phyloP scores from a whole-genome alignment of 225 moss, liverwort and hornwort species.

The Lunularia cruciata region DNA sequence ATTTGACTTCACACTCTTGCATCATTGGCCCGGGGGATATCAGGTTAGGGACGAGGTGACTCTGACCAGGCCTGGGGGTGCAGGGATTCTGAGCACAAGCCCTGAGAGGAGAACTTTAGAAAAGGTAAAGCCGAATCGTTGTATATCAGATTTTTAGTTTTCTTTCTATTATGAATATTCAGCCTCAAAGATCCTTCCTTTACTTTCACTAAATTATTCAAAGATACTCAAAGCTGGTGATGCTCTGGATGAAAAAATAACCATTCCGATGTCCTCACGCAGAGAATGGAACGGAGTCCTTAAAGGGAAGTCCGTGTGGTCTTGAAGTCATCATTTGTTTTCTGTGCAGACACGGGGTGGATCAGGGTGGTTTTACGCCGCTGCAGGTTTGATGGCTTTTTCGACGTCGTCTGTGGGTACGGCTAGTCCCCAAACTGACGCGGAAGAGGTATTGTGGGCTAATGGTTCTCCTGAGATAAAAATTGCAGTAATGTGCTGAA shows the following conservation, averaged over 20 bases:
- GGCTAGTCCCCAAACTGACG: slow-evolving; percentile 23
- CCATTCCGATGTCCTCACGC: too few relatives aligned
- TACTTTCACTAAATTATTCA: not conserved
- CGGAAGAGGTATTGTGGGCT: slow-evolving; percentile 32
- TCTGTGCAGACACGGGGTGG: slow-evolving; percentile 33
- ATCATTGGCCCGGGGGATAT: too few relatives aligned
- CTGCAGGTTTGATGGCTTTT: slow-evolving; percentile 50
- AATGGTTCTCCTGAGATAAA: not conserved
- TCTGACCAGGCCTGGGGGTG: slow-evolving; percentile 16
- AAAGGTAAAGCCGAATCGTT: slow-evolving; percentile 7
- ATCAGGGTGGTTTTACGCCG: slow-evolving; percentile 42
- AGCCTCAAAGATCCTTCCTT: too few relatives aligned
- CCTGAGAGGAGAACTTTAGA: slow-evolving; percentile 6
- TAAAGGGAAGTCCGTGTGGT: too few relatives aligned
- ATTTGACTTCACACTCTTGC: not conserved
- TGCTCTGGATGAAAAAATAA: not conserved
- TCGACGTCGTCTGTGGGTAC: slow-evolving; percentile 34
- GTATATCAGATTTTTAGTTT: not conserved
- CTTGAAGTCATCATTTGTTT: not conserved
- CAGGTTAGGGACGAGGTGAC: slow-evolving; percentile 39
- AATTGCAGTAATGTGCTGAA: not conserved
- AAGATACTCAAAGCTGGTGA: not conserved
- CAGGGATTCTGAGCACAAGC: not conserved
- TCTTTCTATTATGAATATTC: too few relatives aligned
- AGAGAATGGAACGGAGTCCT: too few relatives aligned